A percentile compares a stretch with the other conserved stretches of the same genome.
phyloP scores from a whole-genome alignment of 257 asterid species.

The Phtheirospermum japonicum region DNA sequence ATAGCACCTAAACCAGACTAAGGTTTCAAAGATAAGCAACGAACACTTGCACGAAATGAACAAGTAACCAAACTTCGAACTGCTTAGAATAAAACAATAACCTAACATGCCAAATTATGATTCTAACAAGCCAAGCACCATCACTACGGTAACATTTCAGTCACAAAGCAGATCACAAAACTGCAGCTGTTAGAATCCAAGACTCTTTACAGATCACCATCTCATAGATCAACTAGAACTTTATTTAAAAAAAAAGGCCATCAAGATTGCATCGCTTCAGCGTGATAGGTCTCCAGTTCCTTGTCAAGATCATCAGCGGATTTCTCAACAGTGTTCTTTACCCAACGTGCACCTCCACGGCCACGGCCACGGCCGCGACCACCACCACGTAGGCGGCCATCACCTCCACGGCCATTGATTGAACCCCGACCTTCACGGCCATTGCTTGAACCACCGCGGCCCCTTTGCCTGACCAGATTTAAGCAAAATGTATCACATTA shows the following conservation, averaged over 20 bases:
- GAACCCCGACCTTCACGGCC: constrained; percentile 28
- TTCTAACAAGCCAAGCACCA: not conserved
- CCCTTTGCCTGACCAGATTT: constrained; percentile 38
- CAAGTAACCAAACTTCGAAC: too few relatives aligned
- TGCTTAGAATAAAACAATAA: too few relatives aligned
- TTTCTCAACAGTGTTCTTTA: constrained; percentile 48
- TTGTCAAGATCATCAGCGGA: constrained; percentile 89
- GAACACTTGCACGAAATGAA: too few relatives aligned
- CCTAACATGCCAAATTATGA: too few relatives aligned
- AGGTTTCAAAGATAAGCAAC: too few relatives aligned
- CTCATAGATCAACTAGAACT: not conserved
- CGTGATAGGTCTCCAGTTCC: constrained; percentile 80
- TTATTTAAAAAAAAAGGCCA: not conserved
- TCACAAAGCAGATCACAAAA: not conserved
- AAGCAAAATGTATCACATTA: not conserved
- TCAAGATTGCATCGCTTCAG: constrained; percentile 67
- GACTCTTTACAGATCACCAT: constrained; percentile 10
- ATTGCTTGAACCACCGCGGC: constrained; percentile 41
- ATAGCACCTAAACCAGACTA: too few relatives aligned
- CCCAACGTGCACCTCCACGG: constrained; percentile 46
- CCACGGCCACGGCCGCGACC: constrained; percentile 39
- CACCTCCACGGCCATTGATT: constrained; percentile 28
- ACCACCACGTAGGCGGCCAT: constrained; percentile 21
- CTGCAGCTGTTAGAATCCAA: not conserved
- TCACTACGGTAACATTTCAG: not conserved